phyloP scores from a whole-genome alignment of 805 yeast genomes.

The Myxozyma sirexii region DNA sequence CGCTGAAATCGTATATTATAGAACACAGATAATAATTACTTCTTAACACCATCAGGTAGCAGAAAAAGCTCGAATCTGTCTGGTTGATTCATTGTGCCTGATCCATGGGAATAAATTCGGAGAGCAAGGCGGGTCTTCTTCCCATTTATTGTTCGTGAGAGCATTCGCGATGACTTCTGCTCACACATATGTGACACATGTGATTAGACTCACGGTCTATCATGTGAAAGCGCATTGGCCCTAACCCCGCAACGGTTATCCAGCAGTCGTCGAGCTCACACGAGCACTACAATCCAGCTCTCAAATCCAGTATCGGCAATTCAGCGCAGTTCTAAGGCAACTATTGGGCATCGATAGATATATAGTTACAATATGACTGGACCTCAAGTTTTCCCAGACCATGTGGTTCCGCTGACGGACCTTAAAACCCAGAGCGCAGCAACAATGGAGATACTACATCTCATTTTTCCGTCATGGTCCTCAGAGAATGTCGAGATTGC shows the following conservation, averaged over 20 bases:
- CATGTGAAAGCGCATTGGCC: constrained; percentile 1
- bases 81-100: constrained; percentile 85
- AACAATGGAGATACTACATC: constrained; percentile 14
- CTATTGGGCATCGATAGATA: too few relatives aligned
- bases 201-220: not conserved
- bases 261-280: constrained; percentile 1
- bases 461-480: constrained; percentile 26
- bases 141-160: not conserved
- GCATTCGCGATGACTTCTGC: not conserved
- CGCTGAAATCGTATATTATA: not conserved
- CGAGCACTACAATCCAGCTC: not conserved
- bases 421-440: constrained; percentile 12
- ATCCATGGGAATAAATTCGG: not conserved
- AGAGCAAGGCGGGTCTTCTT: not conserved
- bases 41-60: constrained; percentile 96
- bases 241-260: not conserved
- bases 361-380: constrained; percentile 18
- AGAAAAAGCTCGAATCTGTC: constrained; percentile 96
- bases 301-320: not conserved
- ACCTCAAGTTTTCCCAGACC: constrained; percentile 12
- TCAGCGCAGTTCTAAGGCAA: not conserved
- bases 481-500: constrained; percentile 12
- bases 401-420: constrained; percentile 20
- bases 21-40: constrained; percentile 49
- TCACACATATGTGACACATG: constrained; percentile 1